Evolutionary conservation across 2,329 filamentous ascomycete genomes (phyloP).

Genomic region (Cordyceps javanica): DNA sequence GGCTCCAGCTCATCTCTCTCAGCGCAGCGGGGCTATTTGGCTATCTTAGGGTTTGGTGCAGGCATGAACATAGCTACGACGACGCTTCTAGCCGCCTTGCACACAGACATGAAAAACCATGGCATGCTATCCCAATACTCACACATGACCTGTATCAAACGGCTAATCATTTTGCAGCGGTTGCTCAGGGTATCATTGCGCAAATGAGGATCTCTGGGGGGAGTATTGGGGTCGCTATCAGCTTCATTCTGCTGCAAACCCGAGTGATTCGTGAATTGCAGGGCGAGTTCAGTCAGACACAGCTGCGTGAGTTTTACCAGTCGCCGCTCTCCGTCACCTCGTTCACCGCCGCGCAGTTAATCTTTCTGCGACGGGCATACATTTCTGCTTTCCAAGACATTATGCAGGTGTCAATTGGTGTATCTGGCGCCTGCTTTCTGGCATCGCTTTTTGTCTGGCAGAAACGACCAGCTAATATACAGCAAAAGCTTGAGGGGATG

Average conservation of each 20-base stretch:
- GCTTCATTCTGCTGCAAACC: not conserved
- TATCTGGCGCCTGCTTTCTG: not conserved
- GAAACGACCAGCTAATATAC: not conserved
- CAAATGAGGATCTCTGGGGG: not conserved
- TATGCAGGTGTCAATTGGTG: not conserved
- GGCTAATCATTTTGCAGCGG: not conserved
- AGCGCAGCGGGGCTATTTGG: not conserved
- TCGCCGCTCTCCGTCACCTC: not conserved
- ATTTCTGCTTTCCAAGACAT: not conserved
- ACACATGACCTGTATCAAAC: no score
- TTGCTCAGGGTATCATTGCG: not conserved
- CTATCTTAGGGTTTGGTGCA: not conserved
- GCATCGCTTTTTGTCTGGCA: not conserved
- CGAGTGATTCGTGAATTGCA: not conserved
- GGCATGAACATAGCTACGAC: not conserved
- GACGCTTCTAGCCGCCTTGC: not conserved
- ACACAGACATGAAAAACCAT: slow-evolving; percentile 34
- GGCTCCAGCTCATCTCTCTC: not conserved
- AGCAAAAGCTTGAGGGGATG: not conserved
- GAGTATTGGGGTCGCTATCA: not conserved
- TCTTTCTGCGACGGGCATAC: not conserved
- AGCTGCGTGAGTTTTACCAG: not conserved
- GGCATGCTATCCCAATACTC: slow-evolving; percentile 41
- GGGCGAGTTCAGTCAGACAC: not conserved
- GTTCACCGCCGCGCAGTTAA: not conserved